A percentile compares a stretch with the other conserved stretches of the same genome.
These are phyloP conservation scores for Cryptosporidium xiaoi DNA, from an alignment of 169 alveolate genomes.

Conservation along the genomic window DNA sequence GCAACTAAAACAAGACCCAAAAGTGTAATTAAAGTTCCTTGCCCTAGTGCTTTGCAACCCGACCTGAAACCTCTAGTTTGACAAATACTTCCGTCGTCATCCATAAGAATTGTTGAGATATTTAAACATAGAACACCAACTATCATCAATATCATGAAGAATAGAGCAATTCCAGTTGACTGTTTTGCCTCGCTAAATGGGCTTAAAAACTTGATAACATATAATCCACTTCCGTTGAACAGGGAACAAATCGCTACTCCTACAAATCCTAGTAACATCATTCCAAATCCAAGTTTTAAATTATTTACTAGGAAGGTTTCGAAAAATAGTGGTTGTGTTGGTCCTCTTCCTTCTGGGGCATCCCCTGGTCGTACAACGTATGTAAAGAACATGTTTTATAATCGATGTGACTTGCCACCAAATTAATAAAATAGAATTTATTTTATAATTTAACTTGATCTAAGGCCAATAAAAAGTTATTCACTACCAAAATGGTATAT, in stretches of 20 bases:
- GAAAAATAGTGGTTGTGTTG: constrained; percentile 89
- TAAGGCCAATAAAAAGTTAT: no score
- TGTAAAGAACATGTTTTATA: constrained; percentile 88
- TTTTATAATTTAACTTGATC: no score
- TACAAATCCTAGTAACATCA: constrained; percentile 37
- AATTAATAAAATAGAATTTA: neutral
- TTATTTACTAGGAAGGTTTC: constrained; percentile 89
- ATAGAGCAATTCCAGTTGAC: constrained; percentile 30
- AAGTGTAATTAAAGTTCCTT: constrained; percentile 36
- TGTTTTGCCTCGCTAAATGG: constrained; percentile 48
- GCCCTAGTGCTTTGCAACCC: constrained; percentile 62
- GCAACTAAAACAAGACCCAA: constrained; percentile 43
- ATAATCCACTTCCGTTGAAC: constrained; percentile 35
- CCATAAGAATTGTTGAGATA: constrained; percentile 57
- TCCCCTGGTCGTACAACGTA: constrained; percentile 94
- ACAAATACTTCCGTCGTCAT: constrained; percentile 62
- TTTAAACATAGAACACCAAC: constrained; percentile 47
- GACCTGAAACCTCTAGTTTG: constrained; percentile 64
- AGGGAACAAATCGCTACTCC: constrained; percentile 26
- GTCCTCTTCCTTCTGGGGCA: constrained; percentile 94
- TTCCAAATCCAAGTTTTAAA: constrained; percentile 86
- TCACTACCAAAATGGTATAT: no score
- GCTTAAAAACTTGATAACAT: constrained; percentile 39
- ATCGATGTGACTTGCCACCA: neutral
- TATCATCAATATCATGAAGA: constrained; percentile 41